These are phyloP conservation scores for Chiua sp. DNA, from an alignment of 1,284 basidiomycete species.

Conservation along the genomic window DNA sequence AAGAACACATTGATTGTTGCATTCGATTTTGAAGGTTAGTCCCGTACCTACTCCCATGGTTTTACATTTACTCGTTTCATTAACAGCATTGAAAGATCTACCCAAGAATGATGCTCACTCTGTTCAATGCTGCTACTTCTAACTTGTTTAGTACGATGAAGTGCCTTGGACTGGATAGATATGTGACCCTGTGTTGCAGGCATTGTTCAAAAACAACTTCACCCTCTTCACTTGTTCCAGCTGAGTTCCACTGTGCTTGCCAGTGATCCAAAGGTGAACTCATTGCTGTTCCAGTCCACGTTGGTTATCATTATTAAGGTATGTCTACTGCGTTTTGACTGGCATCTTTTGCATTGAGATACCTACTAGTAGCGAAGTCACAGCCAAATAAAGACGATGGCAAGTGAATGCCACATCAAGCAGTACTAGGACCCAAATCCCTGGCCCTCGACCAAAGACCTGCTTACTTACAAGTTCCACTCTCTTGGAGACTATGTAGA, in stretches of 20 bases:
- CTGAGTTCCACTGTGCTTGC: slow-evolving; percentile 62
- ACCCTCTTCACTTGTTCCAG: slow-evolving; percentile 71
- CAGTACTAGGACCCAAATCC: no score
- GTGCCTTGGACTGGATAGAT: slow-evolving; percentile 28
- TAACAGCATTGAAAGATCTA: slow-evolving; percentile 63
- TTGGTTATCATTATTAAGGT: slow-evolving; percentile 70
- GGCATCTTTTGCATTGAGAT: background rate
- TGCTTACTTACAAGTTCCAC: no score
- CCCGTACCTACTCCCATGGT: no score
- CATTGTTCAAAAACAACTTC: slow-evolving; percentile 70
- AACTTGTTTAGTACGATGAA: slow-evolving; percentile 49
- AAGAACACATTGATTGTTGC: slow-evolving; percentile 58
- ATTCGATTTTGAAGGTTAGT: slow-evolving; percentile 64
- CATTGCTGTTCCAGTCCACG: slow-evolving; percentile 60
- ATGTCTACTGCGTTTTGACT: background rate
- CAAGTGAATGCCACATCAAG: no score
- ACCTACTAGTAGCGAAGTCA: no score
- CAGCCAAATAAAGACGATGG: no score
- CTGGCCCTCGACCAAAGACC: no score
- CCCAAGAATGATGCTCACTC: slow-evolving; percentile 66
- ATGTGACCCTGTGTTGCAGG: slow-evolving; percentile 37
- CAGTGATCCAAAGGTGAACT: slow-evolving; percentile 62
- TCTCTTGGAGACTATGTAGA: no score
- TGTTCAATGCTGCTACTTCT: slow-evolving; percentile 69
- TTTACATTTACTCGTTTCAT: background rate